Conservation (phyloP, 1,284 basidiomycete genomes). For the Tausonia pullulans region DNA sequence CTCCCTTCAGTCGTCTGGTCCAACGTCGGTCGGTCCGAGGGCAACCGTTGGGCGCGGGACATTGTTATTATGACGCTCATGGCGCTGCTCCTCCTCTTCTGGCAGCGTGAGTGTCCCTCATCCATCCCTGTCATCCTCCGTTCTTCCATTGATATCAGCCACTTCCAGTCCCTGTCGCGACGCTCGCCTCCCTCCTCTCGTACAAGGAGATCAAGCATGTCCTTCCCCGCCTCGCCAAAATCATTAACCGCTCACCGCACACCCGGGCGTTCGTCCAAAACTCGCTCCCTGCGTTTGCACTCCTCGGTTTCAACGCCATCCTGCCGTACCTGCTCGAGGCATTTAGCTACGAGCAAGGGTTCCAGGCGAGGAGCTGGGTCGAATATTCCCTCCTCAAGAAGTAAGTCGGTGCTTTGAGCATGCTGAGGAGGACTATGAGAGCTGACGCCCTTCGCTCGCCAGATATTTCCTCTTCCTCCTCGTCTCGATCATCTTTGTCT, state of each 20-base stretch:
- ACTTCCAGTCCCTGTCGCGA: conserved; percentile 57
- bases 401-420: conserved; percentile 38
- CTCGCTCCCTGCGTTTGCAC: conserved; percentile 76
- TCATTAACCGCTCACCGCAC: conserved; percentile 69
- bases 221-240: conserved; percentile 61
- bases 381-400: conserved; percentile 90
- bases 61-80: conserved; percentile 58
- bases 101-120: conserved; percentile 42
- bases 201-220: conserved; percentile 84
- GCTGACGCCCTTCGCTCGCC: conserved; percentile 9
- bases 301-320: conserved; percentile 80
- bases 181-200: conserved; percentile 71
- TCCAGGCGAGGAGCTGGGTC: conserved; percentile 76
- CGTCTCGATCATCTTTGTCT: conserved; percentile 90
- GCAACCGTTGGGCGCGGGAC: conserved; percentile 51
- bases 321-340: conserved; percentile 82
- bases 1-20: conserved; percentile 67
- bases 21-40: conserved; percentile 59
- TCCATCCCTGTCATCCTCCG: neutral
- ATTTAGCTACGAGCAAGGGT: conserved; percentile 78
- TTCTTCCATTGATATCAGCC: neutral
- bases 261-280: conserved; percentile 83
- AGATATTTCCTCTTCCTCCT: conserved; percentile 92
- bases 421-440: no score
- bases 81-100: conserved; percentile 62